These are phyloP conservation scores for Pontederia crassipes DNA, from an alignment of 176 grass and related monocot species.

Conservation along the genomic window DNA sequence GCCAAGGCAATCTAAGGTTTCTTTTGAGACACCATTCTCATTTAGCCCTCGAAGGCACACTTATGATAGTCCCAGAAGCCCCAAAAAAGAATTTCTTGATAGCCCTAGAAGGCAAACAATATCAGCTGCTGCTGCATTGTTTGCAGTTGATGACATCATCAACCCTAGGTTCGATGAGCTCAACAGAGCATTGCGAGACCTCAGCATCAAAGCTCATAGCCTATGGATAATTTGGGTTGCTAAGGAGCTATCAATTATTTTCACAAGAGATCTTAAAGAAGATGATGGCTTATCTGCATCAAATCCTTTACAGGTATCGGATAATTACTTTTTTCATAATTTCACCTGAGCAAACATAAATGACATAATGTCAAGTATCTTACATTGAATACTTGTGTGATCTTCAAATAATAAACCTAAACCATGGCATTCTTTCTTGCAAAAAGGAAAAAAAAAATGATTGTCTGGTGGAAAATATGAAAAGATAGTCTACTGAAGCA, in stretches of 20 bases:
- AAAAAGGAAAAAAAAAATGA: no score
- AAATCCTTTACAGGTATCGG: slow-evolving; percentile 63
- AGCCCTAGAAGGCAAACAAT: slow-evolving; percentile 72
- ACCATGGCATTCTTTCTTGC: no score
- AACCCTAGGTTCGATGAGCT: slow-evolving; percentile 78
- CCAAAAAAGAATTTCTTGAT: slow-evolving; percentile 45
- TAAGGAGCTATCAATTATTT: slow-evolving; percentile 55
- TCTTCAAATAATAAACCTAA: no score
- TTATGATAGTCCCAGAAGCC: slow-evolving; percentile 71
- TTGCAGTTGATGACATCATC: slow-evolving; percentile 63
- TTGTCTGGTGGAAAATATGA: no score
- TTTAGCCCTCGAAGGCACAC: slow-evolving; percentile 49
- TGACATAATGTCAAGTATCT: no score
- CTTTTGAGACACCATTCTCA: slow-evolving; percentile 37
- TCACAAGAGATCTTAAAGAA: slow-evolving; percentile 62
- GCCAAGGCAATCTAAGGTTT: slow-evolving; percentile 41
- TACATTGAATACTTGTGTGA: no score
- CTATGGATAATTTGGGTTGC: slow-evolving; percentile 85
- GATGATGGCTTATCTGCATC: slow-evolving; percentile 79
- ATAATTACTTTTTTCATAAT: no score
- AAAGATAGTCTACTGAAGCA: no score
- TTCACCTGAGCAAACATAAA: no score
- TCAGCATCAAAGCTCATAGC: slow-evolving; percentile 68
- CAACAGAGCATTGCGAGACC: slow-evolving; percentile 54
- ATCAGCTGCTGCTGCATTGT: slow-evolving; percentile 67